phyloP scores from a whole-genome alignment of 176 grass and related monocot genomes.

The Eleusine coracana region DNA sequence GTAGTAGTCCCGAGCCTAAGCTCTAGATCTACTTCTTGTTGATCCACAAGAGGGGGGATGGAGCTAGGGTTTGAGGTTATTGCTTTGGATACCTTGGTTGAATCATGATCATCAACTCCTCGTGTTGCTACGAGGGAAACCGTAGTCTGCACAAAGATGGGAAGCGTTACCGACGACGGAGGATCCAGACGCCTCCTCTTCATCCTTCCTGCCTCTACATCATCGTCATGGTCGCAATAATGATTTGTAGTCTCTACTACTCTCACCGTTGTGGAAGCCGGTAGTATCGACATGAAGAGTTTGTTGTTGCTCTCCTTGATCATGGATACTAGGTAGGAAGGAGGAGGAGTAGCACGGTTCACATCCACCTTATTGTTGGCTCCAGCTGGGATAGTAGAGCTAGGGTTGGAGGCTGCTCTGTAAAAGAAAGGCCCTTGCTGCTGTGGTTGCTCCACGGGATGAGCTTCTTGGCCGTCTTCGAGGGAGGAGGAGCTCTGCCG shows the following conservation, averaged over 20 bases:
- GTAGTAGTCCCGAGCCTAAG: constrained; percentile 64
- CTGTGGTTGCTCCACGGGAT: constrained; percentile 4
- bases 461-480: not conserved
- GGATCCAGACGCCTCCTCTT: constrained; percentile 53
- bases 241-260: constrained; percentile 32
- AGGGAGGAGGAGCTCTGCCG: constrained; percentile 25
- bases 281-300: constrained; percentile 1
- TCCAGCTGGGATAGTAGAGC: not conserved
- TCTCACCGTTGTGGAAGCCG: constrained; percentile 5
- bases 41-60: constrained; percentile 19
- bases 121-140: not conserved
- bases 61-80: constrained; percentile 44
- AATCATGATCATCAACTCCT: not conserved
- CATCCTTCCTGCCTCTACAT: constrained; percentile 7
- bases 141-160: constrained; percentile 27
- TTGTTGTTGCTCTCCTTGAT: constrained; percentile 41
- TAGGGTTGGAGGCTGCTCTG: constrained; percentile 36
- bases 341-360: not conserved
- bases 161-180: constrained; percentile 2
- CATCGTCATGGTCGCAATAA: not conserved
- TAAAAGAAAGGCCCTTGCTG: not conserved
- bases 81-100: constrained; percentile 45
- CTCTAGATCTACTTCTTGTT: constrained; percentile 72
- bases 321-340: constrained; percentile 37
- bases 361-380: constrained; percentile 2